Evolutionary conservation across 305 asterid genomes (phyloP).

Genomic region (Fraxinus baroniana): DNA sequence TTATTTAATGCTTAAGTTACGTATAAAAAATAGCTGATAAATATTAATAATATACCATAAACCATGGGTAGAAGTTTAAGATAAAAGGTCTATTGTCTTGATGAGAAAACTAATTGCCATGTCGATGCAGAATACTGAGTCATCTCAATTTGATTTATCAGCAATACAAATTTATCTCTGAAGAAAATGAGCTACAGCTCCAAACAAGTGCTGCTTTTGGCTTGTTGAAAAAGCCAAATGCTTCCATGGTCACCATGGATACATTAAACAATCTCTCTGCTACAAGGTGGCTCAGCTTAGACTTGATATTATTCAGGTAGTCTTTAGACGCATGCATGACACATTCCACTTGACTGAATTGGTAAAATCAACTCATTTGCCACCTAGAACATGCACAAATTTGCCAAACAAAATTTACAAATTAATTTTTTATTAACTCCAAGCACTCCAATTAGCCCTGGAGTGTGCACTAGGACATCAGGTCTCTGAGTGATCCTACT

Average conservation of each 20-base stretch:
- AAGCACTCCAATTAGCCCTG: slow-evolving; percentile 2
- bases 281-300: neutral
- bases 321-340: neutral
- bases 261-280: neutral
- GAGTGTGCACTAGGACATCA: slow-evolving; percentile 12
- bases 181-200: neutral
- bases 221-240: neutral
- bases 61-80: neutral
- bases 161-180: neutral
- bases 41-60: slow-evolving; percentile 7
- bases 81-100: slow-evolving; percentile 5
- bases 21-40: neutral
- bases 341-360: slow-evolving; percentile 1
- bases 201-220: slow-evolving; percentile 1
- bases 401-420: slow-evolving; percentile 2
- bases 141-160: neutral
- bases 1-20: neutral
- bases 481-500: slow-evolving; percentile 4
- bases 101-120: neutral
- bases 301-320: slow-evolving; percentile 12
- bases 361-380: neutral
- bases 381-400: slow-evolving; percentile 5
- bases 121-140: neutral
- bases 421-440: slow-evolving; percentile 8
- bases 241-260: slow-evolving; percentile 8